These are phyloP conservation scores for Leccinum olivaceopallidum DNA, from an alignment of 768 basidiomycete species.

Conservation along the genomic window DNA sequence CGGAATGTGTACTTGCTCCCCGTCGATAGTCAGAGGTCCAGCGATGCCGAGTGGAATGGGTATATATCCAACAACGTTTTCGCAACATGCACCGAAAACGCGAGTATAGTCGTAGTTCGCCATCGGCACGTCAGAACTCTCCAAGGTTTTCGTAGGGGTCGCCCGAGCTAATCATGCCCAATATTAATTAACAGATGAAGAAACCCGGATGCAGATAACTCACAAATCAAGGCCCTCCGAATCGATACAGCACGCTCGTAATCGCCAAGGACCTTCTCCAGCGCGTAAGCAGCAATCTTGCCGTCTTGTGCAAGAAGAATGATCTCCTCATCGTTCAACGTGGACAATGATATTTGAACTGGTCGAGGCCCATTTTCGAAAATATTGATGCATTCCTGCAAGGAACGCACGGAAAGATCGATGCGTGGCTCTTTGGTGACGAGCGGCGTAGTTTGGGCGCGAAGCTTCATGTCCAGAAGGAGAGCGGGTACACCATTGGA, in stretches of 20 bases:
- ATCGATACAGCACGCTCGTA: conserved; percentile 85
- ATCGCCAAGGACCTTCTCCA: conserved; percentile 94
- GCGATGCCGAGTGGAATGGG: conserved; percentile 96
- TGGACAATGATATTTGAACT: conserved; percentile 51
- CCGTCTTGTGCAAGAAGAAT: conserved; percentile 85
- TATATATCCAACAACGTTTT: conserved; percentile 98
- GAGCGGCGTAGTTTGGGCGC: conserved; percentile 22
- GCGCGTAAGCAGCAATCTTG: conserved; percentile 91
- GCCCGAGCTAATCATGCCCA: conserved; percentile 64
- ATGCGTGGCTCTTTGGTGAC: conserved; percentile 15
- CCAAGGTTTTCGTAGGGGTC: conserved; percentile 80
- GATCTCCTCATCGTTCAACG: conserved; percentile 90
- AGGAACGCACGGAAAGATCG: conserved; percentile 42
- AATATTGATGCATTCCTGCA: conserved; percentile 79
- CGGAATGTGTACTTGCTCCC: conserved; percentile 81
- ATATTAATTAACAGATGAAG: conserved; percentile 12
- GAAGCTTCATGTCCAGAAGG: conserved; percentile 36
- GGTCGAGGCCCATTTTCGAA: conserved; percentile 75
- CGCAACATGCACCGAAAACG: conserved; percentile 96
- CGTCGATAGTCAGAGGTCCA: conserved; percentile 92
- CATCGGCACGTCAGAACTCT: conserved; percentile 80
- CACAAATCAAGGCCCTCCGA: conserved; percentile 87
- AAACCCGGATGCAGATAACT: conserved; percentile 31
- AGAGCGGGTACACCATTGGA: conserved; percentile 29
- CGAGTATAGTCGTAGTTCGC: conserved; percentile 89